Percentiles rank a stretch among this genome's conserved stretches.
Conservation (phyloP, 164 flowering plant species). For the Warburgia ugandensis region DNA sequence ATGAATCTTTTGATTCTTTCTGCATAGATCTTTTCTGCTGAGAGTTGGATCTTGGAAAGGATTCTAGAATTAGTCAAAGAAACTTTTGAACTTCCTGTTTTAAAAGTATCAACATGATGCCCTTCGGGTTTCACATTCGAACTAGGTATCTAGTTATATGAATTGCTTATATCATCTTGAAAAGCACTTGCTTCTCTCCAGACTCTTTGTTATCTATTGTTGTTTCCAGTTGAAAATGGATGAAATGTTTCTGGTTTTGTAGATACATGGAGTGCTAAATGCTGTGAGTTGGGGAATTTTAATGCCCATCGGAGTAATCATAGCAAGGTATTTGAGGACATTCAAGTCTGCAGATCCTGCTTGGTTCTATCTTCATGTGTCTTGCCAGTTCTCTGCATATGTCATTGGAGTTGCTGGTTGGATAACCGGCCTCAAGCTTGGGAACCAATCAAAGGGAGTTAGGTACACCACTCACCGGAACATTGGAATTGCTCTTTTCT, state of each 20-base stretch:
- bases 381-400: slow-evolving; percentile 61
- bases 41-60: too few species aligned
- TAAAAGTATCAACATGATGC: too few species aligned
- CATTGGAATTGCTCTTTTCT: slow-evolving; percentile 70
- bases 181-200: too few species aligned
- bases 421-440: slow-evolving; percentile 76
- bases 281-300: slow-evolving; percentile 78
- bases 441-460: slow-evolving; percentile 50
- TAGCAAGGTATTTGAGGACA: slow-evolving; percentile 56
- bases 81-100: too few species aligned
- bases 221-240: too few species aligned
- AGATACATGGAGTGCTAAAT: slow-evolving; percentile 85
- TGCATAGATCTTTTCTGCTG: too few species aligned
- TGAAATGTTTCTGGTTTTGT: slow-evolving; percentile 3
- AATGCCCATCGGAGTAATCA: slow-evolving; percentile 57
- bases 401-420: slow-evolving; percentile 80
- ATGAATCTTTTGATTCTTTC: too few species aligned
- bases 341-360: slow-evolving; percentile 64
- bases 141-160: too few species aligned
- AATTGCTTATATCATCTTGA: too few species aligned
- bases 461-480: slow-evolving; percentile 39
- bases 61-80: too few species aligned
- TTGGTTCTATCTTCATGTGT: slow-evolving; percentile 76
- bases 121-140: too few species aligned
- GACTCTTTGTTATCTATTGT: too few species aligned